Base-by-base conservation (phyloP, 1,284 basidiomycete species). In the Trametes pubescens region DNA sequence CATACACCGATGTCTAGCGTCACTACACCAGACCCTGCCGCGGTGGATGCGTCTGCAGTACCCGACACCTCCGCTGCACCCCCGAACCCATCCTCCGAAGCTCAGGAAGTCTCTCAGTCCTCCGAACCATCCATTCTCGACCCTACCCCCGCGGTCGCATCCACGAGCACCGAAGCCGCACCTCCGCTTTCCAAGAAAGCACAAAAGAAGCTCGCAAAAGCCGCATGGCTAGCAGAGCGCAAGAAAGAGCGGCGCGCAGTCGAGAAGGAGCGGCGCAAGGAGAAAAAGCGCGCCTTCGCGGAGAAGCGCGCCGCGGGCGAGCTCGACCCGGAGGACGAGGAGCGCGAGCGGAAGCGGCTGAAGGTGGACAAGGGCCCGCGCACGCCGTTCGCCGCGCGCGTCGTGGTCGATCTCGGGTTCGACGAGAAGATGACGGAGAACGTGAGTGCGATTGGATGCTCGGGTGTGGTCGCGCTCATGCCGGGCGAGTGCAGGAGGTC, bases 381-480 rank as follows among this genome's bases (percentile, higher is more conserved):
- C 79, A 77, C 69, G 61, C 83, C 75, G 29, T 96, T 95, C 73
- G 82, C 84, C 18, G 94, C 93, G 10, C 86, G 85, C 38, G 84
- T 99, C 2, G 87, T 98, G 22, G 79, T 99, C 32, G 98, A 99
- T 79, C 82, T 98, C 8, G 95, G 91, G 2, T 99, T 99, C 75
- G 98, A 99, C 76, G 88, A 95, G 52, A 84, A 92, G 78, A 99
- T 99, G 98, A 88, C 81, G 53, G 95, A 96, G 60, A 96, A 95
- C 82, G 96, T 96, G 75, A 71, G 89, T 80, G 37, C 37, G 35
- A 29, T 13, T 38, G 40, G 22, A 13, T 13, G n/a, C 22, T 24
- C 44, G 48, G 34, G 47, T 11, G 10, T 14, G 35, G 46, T 9
- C 14, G 35, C 24, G 51, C 57, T 56, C 26, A 55, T 16, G 18